Evolutionary conservation across 2,329 filamentous ascomycete species (phyloP).

Genomic region (Cercospora janseana): DNA sequence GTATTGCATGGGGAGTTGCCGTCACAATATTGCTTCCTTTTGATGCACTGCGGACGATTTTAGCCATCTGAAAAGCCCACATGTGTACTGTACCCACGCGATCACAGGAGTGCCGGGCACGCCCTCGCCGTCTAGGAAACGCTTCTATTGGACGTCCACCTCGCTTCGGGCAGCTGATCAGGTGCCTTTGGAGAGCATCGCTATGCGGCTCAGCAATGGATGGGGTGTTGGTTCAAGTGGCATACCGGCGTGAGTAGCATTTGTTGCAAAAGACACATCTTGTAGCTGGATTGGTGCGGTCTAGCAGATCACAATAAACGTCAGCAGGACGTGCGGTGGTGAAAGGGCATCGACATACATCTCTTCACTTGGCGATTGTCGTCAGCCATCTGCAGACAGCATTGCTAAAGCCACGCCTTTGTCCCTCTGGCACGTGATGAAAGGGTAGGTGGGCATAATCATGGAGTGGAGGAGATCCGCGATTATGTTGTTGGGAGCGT

Average conservation of each 20-base stretch:
- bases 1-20: conserved; percentile 10
- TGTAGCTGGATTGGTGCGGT: background rate
- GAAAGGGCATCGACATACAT: no score
- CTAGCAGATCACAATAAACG: background rate
- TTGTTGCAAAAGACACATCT: background rate
- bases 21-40: conserved; percentile 15
- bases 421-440: no score
- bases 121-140: conserved; percentile 2
- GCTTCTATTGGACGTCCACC: background rate
- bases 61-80: background rate
- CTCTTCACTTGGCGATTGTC: no score
- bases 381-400: no score
- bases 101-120: conserved; percentile 12
- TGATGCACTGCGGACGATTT: conserved; percentile 2
- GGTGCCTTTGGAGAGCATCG: conserved; percentile 12
- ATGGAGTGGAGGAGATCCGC: no score
- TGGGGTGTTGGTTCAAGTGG: no score
- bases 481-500: background rate
- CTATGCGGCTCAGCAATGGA: background rate
- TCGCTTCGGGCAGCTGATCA: conserved; percentile 5
- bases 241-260: conserved; percentile 1
- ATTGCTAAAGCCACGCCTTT: no score
- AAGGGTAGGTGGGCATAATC: no score
- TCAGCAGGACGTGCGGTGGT: no score
- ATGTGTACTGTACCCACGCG: background rate